Conservation (phyloP, 352 stramenopile species). For the Blastocystis sp. region DNA sequence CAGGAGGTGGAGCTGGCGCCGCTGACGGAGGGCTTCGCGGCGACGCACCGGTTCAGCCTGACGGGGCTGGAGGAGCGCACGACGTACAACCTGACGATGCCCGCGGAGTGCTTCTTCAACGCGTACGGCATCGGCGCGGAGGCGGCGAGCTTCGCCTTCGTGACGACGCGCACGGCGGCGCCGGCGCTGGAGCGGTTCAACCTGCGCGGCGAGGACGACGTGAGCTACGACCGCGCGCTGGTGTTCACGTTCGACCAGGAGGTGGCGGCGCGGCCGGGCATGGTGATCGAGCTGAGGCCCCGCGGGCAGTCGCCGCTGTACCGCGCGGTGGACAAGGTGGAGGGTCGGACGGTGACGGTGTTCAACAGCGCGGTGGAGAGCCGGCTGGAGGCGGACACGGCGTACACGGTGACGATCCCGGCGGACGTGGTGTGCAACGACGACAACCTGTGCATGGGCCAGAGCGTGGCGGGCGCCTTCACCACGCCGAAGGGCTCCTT, state of each 20-base stretch:
- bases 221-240: slow-evolving; percentile 7
- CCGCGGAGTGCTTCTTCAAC: slow-evolving; percentile 37
- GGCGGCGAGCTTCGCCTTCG: not conserved
- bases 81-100: slow-evolving; percentile 7
- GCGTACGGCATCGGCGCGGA: not conserved
- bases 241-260: slow-evolving; percentile 59
- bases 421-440: slow-evolving; percentile 21
- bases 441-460: slow-evolving; percentile 27
- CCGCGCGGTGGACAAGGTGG: not conserved
- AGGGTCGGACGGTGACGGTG: not conserved
- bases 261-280: not conserved
- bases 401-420: slow-evolving; percentile 37
- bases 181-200: slow-evolving; percentile 41
- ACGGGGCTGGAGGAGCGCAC: slow-evolving; percentile 1
- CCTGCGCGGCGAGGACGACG: slow-evolving; percentile 4
- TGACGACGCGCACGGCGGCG: not conserved
- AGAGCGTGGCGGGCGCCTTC: not conserved
- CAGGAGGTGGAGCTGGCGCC: slow-evolving; percentile 6
- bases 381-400: slow-evolving; percentile 7
- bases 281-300: not conserved
- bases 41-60: slow-evolving; percentile 25
- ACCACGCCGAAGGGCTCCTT: not conserved
- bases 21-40: not conserved
- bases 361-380: slow-evolving; percentile 8
- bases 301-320: not conserved